These are phyloP conservation scores for Trichosporon coremiiforme DNA, from an alignment of 1,284 basidiomycete genomes.

Conservation along the genomic window DNA sequence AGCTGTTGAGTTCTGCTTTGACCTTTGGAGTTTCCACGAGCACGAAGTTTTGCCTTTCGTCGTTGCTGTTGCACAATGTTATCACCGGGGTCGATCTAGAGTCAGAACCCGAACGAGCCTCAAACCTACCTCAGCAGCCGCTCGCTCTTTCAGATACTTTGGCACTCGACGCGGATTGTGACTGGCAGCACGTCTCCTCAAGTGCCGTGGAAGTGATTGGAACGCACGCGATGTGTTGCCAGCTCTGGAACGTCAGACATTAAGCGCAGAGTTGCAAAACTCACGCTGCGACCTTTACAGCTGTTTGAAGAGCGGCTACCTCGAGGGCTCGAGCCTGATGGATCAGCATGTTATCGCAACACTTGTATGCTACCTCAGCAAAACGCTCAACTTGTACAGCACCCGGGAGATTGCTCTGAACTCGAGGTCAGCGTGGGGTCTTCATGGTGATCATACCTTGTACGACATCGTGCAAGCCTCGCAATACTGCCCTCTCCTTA, in stretches of 20 bases:
- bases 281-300: conserved; percentile 76
- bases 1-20: conserved; percentile 45
- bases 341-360: not conserved
- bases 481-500: conserved; percentile 39
- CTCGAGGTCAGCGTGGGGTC: conserved; percentile 49
- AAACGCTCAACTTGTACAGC: conserved; percentile 84
- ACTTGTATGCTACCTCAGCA: conserved; percentile 67
- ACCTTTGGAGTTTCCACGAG: conserved; percentile 42
- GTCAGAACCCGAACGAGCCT: not conserved
- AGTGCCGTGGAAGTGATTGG: conserved; percentile 84
- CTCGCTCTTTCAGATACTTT: conserved; percentile 71
- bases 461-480: conserved; percentile 36
- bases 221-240: conserved; percentile 69
- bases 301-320: conserved; percentile 79
- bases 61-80: conserved; percentile 62
- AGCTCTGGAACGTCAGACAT: conserved; percentile 60
- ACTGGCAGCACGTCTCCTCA: conserved; percentile 85
- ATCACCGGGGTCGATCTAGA: conserved; percentile 74
- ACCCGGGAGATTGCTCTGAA: conserved; percentile 66
- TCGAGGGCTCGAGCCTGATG: conserved; percentile 77
- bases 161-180: conserved; percentile 91
- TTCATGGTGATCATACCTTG: conserved; percentile 34
- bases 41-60: conserved; percentile 52
- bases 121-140: conserved; percentile 70
- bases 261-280: conserved; percentile 27